Conservation (phyloP, 192 early-diverging fungal species). For the Phlyctochytrium bullatum region DNA sequence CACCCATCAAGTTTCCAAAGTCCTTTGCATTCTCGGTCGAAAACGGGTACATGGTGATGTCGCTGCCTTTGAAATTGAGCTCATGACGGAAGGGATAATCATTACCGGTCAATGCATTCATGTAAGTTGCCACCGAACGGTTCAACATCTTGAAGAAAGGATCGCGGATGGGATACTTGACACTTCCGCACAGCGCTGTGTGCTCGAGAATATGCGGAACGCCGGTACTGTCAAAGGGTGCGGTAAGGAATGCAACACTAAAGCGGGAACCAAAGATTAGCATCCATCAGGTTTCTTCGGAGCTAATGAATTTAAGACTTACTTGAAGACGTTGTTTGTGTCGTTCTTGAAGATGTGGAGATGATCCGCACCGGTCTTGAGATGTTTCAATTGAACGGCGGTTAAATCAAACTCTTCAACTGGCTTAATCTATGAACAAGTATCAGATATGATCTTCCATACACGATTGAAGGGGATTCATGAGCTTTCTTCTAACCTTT, state of each 20-base stretch:
- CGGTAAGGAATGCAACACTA: conserved; percentile 83
- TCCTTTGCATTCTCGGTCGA: conserved; percentile 86
- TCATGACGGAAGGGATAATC: neutral
- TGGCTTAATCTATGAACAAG: conserved; percentile 8
- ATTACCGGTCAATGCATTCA: conserved; percentile 91
- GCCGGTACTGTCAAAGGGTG: conserved; percentile 76
- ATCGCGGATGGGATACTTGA: conserved; percentile 86
- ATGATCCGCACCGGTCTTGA: conserved; percentile 71
- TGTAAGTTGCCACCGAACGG: conserved; percentile 90
- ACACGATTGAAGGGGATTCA: neutral
- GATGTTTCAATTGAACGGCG: conserved; percentile 71
- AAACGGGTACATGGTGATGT: conserved; percentile 92
- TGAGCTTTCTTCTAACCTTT: too few species aligned
- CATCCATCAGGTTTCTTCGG: too few species aligned
- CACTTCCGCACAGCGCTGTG: conserved; percentile 88
- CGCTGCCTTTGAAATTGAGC: conserved; percentile 53
- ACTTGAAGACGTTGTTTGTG: conserved; percentile 86
- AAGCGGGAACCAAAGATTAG: too few species aligned
- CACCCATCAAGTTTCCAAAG: conserved; percentile 81
- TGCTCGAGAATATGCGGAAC: conserved; percentile 95
- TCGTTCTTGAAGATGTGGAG: conserved; percentile 85
- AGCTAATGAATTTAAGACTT: conserved; percentile 17
- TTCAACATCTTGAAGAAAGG: conserved; percentile 99
- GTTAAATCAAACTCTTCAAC: conserved; percentile 78
- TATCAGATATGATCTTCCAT: neutral